These are phyloP conservation scores for Penicillium bovifimosum DNA, from an alignment of 495 filamentous ascomycete species.

Conservation along the genomic window DNA sequence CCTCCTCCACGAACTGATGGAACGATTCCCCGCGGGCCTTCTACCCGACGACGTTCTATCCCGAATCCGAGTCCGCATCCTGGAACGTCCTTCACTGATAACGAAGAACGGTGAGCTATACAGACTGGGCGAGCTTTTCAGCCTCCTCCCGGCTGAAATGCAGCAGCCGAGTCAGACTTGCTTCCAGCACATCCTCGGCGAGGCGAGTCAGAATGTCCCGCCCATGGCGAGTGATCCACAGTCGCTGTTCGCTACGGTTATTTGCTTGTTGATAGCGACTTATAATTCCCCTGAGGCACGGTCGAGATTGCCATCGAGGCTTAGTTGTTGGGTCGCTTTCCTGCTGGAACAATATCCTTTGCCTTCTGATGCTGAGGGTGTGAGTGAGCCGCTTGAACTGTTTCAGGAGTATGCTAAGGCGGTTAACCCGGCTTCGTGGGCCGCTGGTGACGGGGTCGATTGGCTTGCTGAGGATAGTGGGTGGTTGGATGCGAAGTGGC, in stretches of 20 bases:
- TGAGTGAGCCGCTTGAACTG: conserved; percentile 15
- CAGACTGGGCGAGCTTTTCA: conserved; percentile 28
- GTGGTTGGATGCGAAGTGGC: conserved; percentile 40
- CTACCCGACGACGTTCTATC: conserved; percentile 29
- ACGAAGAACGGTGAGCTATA: conserved; percentile 37
- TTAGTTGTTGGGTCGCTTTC: conserved; percentile 35
- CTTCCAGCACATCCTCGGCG: conserved; percentile 20
- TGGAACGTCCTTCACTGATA: conserved; percentile 35
- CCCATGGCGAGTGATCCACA: conserved; percentile 17
- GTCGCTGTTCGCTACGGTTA: conserved; percentile 17
- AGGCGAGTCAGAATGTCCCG: conserved; percentile 17
- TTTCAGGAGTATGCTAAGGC: conserved; percentile 21
- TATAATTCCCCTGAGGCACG: conserved; percentile 12
- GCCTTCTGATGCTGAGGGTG: conserved; percentile 19
- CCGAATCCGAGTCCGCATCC: conserved; percentile 30
- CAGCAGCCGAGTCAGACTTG: conserved; percentile 21
- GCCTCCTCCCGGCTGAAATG: conserved; percentile 29
- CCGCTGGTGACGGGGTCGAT: conserved; percentile 10
- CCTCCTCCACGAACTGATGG: conserved; percentile 29
- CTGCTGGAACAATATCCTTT: conserved; percentile 33
- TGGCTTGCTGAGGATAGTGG: conserved; percentile 25
- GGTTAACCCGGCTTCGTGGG: conserved; percentile 5
- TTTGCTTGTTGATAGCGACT: conserved; percentile 20
- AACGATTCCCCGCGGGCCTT: conserved; percentile 26
- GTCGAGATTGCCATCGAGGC: conserved; percentile 23